Base-by-base conservation (phyloP, 306 rosid genomes). In the Pyrus pyrifolia region DNA sequence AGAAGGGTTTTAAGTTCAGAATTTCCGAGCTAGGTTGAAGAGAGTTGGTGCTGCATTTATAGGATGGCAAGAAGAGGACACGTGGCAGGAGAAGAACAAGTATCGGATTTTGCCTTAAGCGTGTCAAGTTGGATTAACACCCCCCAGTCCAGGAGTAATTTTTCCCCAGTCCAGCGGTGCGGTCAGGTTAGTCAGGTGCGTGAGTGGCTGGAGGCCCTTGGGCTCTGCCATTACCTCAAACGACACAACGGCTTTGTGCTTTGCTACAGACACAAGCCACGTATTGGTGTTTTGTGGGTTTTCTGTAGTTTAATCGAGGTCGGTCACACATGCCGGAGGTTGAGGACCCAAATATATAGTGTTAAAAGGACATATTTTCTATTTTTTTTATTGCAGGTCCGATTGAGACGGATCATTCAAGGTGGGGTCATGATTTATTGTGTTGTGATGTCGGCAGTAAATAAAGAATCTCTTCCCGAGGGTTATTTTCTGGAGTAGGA, bases 91-190 rank as follows among this genome's bases (percentile, higher is more conserved):
- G 1, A 5, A 1, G 71, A 84, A 75, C 35, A 3, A 68, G 89
- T 27, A 85, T 76, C 44, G 82, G 86, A 75, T 87, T 87, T 93
- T 81, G 79, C 52, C 90, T 78, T 79, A 10, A 67, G 69, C 91
- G 84, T 76, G 91, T 81, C 81, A 53, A 76, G 4, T 61, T 79
- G 0, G 71, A 38, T 57, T 70, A 75, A 84, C 85, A 77, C 87
- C 91, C 73, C 69, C 62, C 35, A 2, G 9, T 5, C 1, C 18
- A 15, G 68, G n/a, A n/a, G n/a, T n/a, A n/a, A n/a, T n/a, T n/a
- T n/a, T n/a, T n/a, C 73, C 69, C 62, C 35, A 2, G 9, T 5
- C 1, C 18, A 15, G 68, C 3, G 6, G 68, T 18, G 3, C 9
- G 6, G 22, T 68, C n/a, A 13, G 55, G 51, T 51, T n/a, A 3